phyloP scores from a whole-genome alignment of 2,329 filamentous ascomycete species.

The Dothideomycetes sp. region DNA sequence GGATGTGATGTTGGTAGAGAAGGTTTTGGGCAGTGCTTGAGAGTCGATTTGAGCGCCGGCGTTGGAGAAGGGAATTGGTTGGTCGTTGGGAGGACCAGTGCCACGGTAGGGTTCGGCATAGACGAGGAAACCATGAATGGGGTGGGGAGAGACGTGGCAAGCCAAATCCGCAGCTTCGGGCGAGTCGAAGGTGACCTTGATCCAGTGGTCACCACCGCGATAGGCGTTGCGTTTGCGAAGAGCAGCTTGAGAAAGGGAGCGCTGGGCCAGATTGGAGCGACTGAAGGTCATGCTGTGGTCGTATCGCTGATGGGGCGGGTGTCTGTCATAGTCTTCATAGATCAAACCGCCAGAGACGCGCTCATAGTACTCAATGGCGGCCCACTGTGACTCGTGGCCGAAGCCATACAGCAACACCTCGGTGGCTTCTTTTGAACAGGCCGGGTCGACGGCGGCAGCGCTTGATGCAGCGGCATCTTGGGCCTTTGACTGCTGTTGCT shows the following conservation, averaged over 20 bases:
- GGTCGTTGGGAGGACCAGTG: slow-evolving; percentile 34
- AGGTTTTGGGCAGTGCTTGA: slow-evolving; percentile 21
- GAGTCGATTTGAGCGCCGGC: slow-evolving; percentile 25
- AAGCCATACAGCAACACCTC: slow-evolving; percentile 85
- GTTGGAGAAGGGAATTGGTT: slow-evolving; percentile 32
- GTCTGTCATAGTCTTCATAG: slow-evolving; percentile 86
- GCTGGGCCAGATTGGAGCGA: slow-evolving; percentile 59
- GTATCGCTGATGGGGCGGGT: slow-evolving; percentile 67
- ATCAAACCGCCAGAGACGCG: slow-evolving; percentile 68
- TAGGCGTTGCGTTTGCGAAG: slow-evolving; percentile 71
- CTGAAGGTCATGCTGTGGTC: slow-evolving; percentile 64
- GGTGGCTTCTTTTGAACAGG: slow-evolving; percentile 47
- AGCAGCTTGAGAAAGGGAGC: slow-evolving; percentile 61
- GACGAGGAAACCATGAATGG: slow-evolving; percentile 38
- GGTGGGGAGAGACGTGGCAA: slow-evolving; percentile 38
- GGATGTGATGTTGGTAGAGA: slow-evolving; percentile 25
- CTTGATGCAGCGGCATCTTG: slow-evolving; percentile 19
- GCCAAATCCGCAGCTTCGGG: slow-evolving; percentile 41
- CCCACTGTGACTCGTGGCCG: slow-evolving; percentile 60
- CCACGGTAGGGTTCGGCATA: slow-evolving; percentile 40
- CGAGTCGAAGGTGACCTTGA: slow-evolving; percentile 49
- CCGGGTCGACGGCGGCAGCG: slow-evolving; percentile 28
- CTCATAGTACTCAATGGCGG: slow-evolving; percentile 82
- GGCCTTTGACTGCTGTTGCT: slow-evolving; percentile 12
- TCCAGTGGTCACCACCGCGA: slow-evolving; percentile 82